Base-by-base conservation (phyloP, 78 protist species). In the Dictyostelium firmibasis region DNA sequence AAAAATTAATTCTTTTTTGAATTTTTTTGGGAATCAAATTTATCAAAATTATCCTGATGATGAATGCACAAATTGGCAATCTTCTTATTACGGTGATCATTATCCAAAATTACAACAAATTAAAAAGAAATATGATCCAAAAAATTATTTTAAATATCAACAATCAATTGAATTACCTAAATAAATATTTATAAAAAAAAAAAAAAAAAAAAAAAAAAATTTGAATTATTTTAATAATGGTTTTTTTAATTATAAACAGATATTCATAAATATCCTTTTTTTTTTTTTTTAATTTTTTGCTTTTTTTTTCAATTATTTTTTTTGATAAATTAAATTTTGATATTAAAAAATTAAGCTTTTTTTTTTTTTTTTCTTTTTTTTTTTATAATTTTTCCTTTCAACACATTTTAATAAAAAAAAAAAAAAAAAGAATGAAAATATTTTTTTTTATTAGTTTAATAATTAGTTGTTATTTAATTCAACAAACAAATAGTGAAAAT, bases 41-140 rank as follows among this genome's bases (percentile, higher is more conserved):
- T 79, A 79, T 36, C 84, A 43, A 47, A 79, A 79, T 44, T 79
- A 79, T 79, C 84, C 84, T 1, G 84, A 79, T 47, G n/a, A 79
- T 44, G 67, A 38, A 38, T 13, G 13, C 14, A 3, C 18, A 23
- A 79, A 79, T 44, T 79, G 84, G 84, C 57, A 38, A 44, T 11
- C n/a, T 11, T 38, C 33, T n/a, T 79, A 79, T 44, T 79, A 79
- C 27, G 67, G 60, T n/a, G 36, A 41, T 35, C 20, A 79, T 27
- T 79, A 79, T 79, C 33, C n/a, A 44, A 41, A 16, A 35, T 44
- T 79, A 14, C 60, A 79, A 79, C 57, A 44, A 44, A 79, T 79
- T 44, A 79, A 79, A 79, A 6, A 2, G 11, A 79, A 79, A 25
- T 79, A 79, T 44, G 84, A 84, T 25, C 79, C 79, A 70, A 84